Percentiles rank a stretch among this genome's conserved stretches.
Evolutionary conservation across 2,329 filamentous ascomycete species (phyloP).

Genomic region (Didymella segeticola): DNA sequence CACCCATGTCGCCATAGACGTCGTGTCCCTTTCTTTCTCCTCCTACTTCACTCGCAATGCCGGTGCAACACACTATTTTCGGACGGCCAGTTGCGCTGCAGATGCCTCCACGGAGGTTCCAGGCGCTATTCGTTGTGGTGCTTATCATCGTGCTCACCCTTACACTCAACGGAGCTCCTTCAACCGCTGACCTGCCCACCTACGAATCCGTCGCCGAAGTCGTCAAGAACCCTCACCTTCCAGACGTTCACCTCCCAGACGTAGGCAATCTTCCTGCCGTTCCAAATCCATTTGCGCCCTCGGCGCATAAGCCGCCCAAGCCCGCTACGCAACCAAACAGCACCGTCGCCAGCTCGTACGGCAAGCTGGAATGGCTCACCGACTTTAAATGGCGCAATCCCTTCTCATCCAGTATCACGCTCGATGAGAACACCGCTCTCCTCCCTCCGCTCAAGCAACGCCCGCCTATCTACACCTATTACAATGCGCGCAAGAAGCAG

Average conservation of each 20-base stretch:
- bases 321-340: slow-evolving; percentile 81
- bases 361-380: slow-evolving; percentile 82
- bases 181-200: slow-evolving; percentile 45
- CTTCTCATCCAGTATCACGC: slow-evolving; percentile 79
- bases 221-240: slow-evolving; percentile 51
- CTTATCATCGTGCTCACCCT: slow-evolving; percentile 43
- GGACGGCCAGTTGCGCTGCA: slow-evolving; percentile 43
- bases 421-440: slow-evolving; percentile 83
- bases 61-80: slow-evolving; percentile 41
- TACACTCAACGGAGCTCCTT: slow-evolving; percentile 47
- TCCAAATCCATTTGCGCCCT: slow-evolving; percentile 66
- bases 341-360: slow-evolving; percentile 61
- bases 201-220: slow-evolving; percentile 46
- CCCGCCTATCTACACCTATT: slow-evolving; percentile 87
- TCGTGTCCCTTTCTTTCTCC: slow-evolving; percentile 5
- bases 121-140: slow-evolving; percentile 50
- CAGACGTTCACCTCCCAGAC: slow-evolving; percentile 37
- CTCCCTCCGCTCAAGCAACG: slow-evolving; percentile 77
- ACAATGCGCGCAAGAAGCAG: slow-evolving; percentile 72
- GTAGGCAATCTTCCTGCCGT: slow-evolving; percentile 37
- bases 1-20: slow-evolving; percentile 12
- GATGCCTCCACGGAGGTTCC: slow-evolving; percentile 56
- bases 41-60: slow-evolving; percentile 29
- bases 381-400: slow-evolving; percentile 91
- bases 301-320: slow-evolving; percentile 75